Percentiles rank a stretch among this genome's conserved stretches.
phyloP scores from a whole-genome alignment of 805 yeast species.

The Ogataea methanolica region DNA sequence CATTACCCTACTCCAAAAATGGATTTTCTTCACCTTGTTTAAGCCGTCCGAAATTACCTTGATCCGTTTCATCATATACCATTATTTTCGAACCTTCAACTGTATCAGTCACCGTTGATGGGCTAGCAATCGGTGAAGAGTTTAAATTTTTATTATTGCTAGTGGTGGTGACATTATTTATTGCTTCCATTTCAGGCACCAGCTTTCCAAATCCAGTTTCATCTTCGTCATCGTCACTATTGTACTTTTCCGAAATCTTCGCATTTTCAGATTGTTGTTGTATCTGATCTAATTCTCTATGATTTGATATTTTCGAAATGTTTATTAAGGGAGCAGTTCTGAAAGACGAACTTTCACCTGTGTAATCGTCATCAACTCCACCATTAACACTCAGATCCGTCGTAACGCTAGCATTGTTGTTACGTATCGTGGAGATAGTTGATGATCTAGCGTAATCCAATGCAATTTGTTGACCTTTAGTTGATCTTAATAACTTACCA shows the following conservation, averaged over 20 bases:
- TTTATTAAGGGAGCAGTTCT: slow-evolving; percentile 2
- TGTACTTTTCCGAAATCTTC: slow-evolving; percentile 1
- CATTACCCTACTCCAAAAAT: no score
- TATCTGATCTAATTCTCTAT: not conserved
- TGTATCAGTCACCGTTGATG: no score
- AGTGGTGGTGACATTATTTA: no score
- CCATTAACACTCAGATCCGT: no score
- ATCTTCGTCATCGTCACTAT: slow-evolving; percentile 6
- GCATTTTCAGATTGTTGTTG: no score
- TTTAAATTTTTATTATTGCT: no score
- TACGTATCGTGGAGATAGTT: not conserved
- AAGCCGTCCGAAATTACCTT: no score
- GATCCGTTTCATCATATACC: no score
- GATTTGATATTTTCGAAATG: not conserved
- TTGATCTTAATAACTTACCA: slow-evolving; percentile 29
- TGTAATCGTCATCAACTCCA: not conserved
- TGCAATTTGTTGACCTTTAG: slow-evolving; percentile 22
- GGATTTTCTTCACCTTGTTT: no score
- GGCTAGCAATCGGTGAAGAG: no score
- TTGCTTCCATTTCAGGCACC: no score
- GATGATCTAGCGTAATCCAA: slow-evolving; percentile 22
- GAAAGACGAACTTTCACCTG: not conserved
- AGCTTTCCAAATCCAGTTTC: not conserved
- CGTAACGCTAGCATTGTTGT: not conserved
- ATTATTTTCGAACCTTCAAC: no score